Conservation (phyloP, 2,329 filamentous ascomycete species). For the Botrytis cinerea region DNA sequence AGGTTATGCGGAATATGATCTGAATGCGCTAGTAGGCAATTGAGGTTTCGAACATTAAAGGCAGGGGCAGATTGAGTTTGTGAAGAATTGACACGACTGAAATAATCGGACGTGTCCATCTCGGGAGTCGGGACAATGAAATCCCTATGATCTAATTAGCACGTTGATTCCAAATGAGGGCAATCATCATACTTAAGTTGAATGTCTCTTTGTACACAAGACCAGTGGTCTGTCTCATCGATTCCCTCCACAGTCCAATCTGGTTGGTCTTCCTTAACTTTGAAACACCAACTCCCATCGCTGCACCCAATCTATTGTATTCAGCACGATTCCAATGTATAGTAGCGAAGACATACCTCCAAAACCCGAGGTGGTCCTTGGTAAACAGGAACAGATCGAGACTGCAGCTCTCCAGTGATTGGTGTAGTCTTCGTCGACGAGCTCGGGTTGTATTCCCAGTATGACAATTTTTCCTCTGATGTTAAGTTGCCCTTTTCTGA, state of each 20-base stretch:
- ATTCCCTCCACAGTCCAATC: constrained; percentile 40
- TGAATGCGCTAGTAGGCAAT: constrained; percentile 32
- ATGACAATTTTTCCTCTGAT: constrained; percentile 26
- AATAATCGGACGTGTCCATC: constrained; percentile 32
- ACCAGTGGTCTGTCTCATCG: constrained; percentile 40
- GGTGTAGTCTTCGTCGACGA: constrained; percentile 11
- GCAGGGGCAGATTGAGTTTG: constrained; percentile 34
- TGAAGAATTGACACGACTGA: constrained; percentile 28
- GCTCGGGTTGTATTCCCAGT: constrained; percentile 34
- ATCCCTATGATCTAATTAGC: constrained; percentile 30
- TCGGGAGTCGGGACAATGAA: constrained; percentile 31
- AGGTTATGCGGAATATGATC: constrained; percentile 36
- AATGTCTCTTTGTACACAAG: constrained; percentile 29
- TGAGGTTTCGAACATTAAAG: constrained; percentile 39
- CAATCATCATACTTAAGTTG: constrained; percentile 26
- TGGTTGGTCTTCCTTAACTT: constrained; percentile 35
- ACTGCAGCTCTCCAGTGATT: constrained; percentile 11
- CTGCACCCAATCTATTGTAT: constrained; percentile 34
- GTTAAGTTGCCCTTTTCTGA: constrained; percentile 13
- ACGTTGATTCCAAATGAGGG: neutral
- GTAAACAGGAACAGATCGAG: constrained; percentile 25
- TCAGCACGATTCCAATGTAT: neutral
- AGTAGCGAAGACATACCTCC: constrained; percentile 26
- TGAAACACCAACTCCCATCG: constrained; percentile 39
- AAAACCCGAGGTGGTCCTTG: constrained; percentile 35